Base-by-base conservation (phyloP, 192 early-diverging fungal genomes). In the Backusella mclennaniae region DNA sequence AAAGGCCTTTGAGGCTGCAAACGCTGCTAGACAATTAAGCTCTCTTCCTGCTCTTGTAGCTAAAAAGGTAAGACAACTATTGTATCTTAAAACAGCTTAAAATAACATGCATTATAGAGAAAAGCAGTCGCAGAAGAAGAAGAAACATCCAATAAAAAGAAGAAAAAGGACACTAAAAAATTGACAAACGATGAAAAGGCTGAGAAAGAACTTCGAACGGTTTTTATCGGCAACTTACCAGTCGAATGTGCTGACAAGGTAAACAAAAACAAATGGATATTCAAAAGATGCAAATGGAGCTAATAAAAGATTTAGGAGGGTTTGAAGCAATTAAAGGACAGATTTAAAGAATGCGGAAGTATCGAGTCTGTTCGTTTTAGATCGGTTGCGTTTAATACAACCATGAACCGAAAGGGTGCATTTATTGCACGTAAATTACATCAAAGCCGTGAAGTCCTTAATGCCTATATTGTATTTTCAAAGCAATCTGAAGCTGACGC, bases 171-270 rank as follows among this genome's bases (percentile, higher is more conserved):
- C 26, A 29, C 6, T 3, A 36, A 72, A n/a, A 67, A 71, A 17
- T 73, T 77, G 12, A 79, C 80, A 68, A 68, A 71, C 21, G 80
- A 84, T 36, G 82, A 82, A 63, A 82, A 85, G 52, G 83, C 85
- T 49, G 88, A 88, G 66, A 77, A 89, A 73, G 84, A 90, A 35
- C 84, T 82, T 59, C 89, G 96, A 53, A 97, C 97, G n/a, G 77
- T 93, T 19, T 99, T 98, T 86, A 88, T 99, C n/a, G 97, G 97
- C 35, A 99, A 99, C 78, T 82, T 99, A 59, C 83, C 92, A 21
- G 87, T 94, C 14, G 72, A 82, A 35, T 91, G 87, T 69, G 86
- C 90, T 63, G 84, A 89, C 35, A 91, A 95, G 83, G 84, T 83
- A 75, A 72, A 39, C 2, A n/a, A 4, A 49, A 11, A 12, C 0